These are phyloP conservation scores for Apostasia shenzhenica DNA, from an alignment of 106 monocot species.

Conservation along the genomic window DNA sequence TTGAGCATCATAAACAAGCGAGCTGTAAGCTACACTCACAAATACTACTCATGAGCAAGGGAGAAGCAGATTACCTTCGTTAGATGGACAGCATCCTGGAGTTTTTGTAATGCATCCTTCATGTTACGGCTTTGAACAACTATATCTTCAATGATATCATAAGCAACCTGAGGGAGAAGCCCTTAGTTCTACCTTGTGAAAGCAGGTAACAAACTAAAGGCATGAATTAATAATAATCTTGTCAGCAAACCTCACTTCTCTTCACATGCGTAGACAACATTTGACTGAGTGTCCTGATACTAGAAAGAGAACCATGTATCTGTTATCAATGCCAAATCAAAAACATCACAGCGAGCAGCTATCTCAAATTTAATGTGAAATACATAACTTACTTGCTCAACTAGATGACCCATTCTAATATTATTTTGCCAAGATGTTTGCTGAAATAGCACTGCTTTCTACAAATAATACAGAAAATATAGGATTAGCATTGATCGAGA, in stretches of 20 bases:
- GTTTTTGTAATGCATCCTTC: conserved; percentile 67
- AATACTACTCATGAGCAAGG: background rate
- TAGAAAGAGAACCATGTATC: conserved; percentile 73
- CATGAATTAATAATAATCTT: background rate
- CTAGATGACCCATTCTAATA: conserved; percentile 68
- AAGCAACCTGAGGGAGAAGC: conserved; percentile 41
- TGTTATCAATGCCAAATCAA: conserved; percentile 13
- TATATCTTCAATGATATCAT: conserved; percentile 80
- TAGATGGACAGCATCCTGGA: conserved; percentile 81
- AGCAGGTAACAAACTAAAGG: background rate
- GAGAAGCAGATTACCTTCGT: conserved; percentile 53
- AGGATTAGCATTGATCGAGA: background rate
- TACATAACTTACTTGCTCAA: conserved; percentile 67
- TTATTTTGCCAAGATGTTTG: conserved; percentile 93
- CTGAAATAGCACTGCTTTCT: conserved; percentile 81
- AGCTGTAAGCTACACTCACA: background rate
- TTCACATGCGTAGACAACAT: conserved; percentile 75
- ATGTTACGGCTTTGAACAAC: conserved; percentile 81
- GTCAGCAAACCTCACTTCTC: conserved; percentile 68
- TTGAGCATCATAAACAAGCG: background rate
- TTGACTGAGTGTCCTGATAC: conserved; percentile 64
- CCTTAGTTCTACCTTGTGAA: background rate
- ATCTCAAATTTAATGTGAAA: background rate
- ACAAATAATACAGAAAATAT: background rate
- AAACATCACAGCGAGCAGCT: background rate